A percentile compares a stretch with the other conserved stretches of the same genome.
Evolutionary conservation across 2,329 filamentous ascomycete species (phyloP).

Genomic region (Ceratocystis destructans): DNA sequence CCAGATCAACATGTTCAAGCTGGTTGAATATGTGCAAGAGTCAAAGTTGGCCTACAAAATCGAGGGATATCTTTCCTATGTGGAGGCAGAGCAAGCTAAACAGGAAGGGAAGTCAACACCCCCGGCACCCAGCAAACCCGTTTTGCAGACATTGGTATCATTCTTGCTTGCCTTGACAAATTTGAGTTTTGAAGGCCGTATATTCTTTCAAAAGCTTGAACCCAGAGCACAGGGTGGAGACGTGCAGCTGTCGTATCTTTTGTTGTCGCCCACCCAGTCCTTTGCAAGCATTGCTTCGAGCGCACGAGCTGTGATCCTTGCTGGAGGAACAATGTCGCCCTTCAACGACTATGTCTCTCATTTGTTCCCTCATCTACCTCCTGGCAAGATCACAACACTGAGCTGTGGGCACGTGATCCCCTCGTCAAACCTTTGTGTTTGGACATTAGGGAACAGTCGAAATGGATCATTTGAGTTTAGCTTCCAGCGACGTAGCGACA

Average conservation of each 20-base stretch:
- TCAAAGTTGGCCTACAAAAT: conserved; percentile 91
- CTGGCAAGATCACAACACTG: conserved; percentile 56
- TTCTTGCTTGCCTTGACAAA: conserved; percentile 78
- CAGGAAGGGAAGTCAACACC: conserved; percentile 20
- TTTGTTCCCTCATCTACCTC: conserved; percentile 61
- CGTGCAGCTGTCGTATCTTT: conserved; percentile 63
- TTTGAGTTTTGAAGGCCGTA: conserved; percentile 55
- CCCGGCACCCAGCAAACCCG: conserved; percentile 29
- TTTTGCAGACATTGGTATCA: conserved; percentile 41
- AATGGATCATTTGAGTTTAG: conserved; percentile 61
- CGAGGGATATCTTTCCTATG: conserved; percentile 65
- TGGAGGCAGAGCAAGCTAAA: conserved; percentile 36
- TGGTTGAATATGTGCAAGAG: conserved; percentile 75
- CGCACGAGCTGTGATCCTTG: conserved; percentile 75
- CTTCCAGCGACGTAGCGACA: conserved; percentile 60
- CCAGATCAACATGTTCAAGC: conserved; percentile 85
- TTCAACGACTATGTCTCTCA: conserved; percentile 82
- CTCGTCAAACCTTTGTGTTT: conserved; percentile 62
- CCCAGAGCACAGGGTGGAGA: conserved; percentile 26
- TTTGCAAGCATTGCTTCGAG: conserved; percentile 78
- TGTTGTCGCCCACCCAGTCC: conserved; percentile 81
- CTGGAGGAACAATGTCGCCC: conserved; percentile 94
- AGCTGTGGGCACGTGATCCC: conserved; percentile 95
- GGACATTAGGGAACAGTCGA: conserved; percentile 42
- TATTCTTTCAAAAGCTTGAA: conserved; percentile 45